Base-by-base conservation (phyloP, 2,329 filamentous ascomycete species). In the Alternaria incomplexa region DNA sequence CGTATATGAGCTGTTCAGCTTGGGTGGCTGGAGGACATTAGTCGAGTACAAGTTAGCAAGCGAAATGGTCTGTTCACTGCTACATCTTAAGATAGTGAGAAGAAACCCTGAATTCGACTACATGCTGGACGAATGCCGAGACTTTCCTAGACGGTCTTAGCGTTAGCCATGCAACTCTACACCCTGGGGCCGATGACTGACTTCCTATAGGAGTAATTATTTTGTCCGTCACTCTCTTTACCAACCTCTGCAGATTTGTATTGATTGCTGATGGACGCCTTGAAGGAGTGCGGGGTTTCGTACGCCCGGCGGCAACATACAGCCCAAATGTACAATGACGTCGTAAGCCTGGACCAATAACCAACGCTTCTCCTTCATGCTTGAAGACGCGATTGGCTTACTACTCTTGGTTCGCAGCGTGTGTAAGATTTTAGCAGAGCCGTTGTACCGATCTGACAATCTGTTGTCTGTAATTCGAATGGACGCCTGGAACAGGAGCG, bases 91-190 rank as follows among this genome's bases (percentile, higher is more conserved):
- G 30, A n/a, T 12, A 40, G 20, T 12, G 13, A 48, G 23, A 17
- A 8, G 20, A 20, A 36, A 40, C 12, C 28, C 36, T 52, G 30
- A 13, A 23, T 23, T 40, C 13, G 10, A 50, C 8, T 30, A 40
- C 13, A 61, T 46, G 28, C 46, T 52, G 23, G n/a, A 20, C 6
- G 12, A 1, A 23, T 46, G 47, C 54, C 36, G 48, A 58, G 40
- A 61, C 47, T 30, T 47, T 58, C 54, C 47, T 43, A 26, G 15
- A 17, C 13, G 9, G 47, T 28, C 43, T 17, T 61, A 61, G 47
- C 28, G n/a, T 40, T 10, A 13, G n/a, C 23, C 3, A 20, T 20
- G 25, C 20, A 30, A 12, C 12, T 30, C 10, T 5, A 32, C 25
- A 2, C 9, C 36, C n/a, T 40, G 36, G 15, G 36, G 9, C 36